phyloP scores from a whole-genome alignment of 2,329 filamentous ascomycete genomes.

The Diaporthe eres region DNA sequence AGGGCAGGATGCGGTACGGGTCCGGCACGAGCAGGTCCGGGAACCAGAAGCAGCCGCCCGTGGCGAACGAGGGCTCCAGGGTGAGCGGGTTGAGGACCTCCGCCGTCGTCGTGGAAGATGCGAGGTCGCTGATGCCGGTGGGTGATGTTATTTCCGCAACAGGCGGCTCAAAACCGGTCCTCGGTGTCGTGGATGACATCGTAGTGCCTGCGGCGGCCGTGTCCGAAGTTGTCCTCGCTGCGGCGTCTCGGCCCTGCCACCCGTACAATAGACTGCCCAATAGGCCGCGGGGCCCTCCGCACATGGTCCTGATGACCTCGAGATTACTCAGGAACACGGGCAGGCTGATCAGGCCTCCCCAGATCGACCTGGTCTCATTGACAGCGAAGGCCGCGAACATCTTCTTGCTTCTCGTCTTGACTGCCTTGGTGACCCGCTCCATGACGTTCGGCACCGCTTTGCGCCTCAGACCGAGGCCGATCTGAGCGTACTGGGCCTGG shows the following conservation, averaged over 20 bases:
- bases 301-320: constrained; percentile 65
- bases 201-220: constrained; percentile 8
- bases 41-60: constrained; percentile 70
- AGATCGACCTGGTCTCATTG: constrained; percentile 44
- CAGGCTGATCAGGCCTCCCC: constrained; percentile 56
- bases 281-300: constrained; percentile 56
- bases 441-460: constrained; percentile 38
- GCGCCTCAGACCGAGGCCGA: constrained; percentile 44
- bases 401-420: constrained; percentile 41
- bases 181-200: constrained; percentile 8
- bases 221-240: constrained; percentile 6
- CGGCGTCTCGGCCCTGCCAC: background rate
- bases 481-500: constrained; percentile 51
- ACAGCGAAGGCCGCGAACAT: constrained; percentile 35
- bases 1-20: constrained; percentile 64
- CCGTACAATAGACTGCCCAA: constrained; percentile 51
- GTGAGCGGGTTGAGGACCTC: constrained; percentile 26
- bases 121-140: constrained; percentile 46
- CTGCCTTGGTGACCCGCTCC: constrained; percentile 50
- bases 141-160: constrained; percentile 25
- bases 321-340: constrained; percentile 66
- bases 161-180: constrained; percentile 15
- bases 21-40: constrained; percentile 66
- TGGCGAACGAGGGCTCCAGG: constrained; percentile 54
- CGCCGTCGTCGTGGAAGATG: constrained; percentile 39